These are phyloP conservation scores for Penicillium janthinellum DNA, from an alignment of 2,329 filamentous ascomycete genomes.

Conservation along the genomic window DNA sequence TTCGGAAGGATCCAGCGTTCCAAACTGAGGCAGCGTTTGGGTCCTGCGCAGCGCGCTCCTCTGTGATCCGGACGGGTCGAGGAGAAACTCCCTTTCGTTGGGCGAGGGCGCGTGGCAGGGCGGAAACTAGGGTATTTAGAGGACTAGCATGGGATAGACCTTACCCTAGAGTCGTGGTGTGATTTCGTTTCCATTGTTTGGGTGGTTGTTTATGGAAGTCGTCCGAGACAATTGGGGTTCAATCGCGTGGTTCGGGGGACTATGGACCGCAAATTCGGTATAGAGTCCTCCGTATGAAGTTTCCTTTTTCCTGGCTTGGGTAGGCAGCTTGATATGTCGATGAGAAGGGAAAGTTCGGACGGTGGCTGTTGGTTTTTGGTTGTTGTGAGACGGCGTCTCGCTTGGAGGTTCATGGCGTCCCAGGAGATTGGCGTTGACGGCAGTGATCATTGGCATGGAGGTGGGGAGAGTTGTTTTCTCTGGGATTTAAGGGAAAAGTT, in stretches of 20 bases:
- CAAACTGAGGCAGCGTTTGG: not conserved
- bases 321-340: not conserved
- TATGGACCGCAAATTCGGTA: too few relatives aligned
- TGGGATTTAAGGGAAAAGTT: not conserved
- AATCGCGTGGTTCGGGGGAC: not conserved
- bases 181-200: constrained; percentile 1
- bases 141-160: not conserved
- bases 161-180: not conserved
- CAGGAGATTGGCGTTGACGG: not conserved
- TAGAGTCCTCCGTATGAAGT: not conserved
- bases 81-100: not conserved
- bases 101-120: not conserved
- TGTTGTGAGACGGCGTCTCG: not conserved
- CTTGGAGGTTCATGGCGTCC: not conserved
- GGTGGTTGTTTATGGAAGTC: constrained; percentile 1
- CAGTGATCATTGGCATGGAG: not conserved
- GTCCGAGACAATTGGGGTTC: not conserved
- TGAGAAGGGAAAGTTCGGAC: not conserved
- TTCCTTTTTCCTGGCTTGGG: too few relatives aligned
- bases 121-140: not conserved
- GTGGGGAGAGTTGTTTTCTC: not conserved
- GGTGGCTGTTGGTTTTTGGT: not conserved
- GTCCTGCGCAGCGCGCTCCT: not conserved
- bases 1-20: not conserved
- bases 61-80: not conserved